Conservation (phyloP, 164 flowering plant species). For the Nymphaea thermarum region DNA sequence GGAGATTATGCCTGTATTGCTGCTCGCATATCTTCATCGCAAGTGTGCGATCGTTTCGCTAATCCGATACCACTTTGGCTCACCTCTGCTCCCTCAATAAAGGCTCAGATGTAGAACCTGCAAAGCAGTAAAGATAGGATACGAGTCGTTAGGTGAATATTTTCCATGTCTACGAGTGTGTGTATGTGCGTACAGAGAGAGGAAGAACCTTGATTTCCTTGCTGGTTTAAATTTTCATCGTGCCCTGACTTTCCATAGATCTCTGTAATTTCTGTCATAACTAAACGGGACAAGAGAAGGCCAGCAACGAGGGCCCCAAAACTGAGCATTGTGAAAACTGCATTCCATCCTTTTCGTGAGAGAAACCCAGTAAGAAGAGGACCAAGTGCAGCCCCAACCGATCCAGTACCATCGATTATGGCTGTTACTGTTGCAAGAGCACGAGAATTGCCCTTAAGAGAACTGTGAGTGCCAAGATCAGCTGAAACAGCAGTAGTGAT, state of each 20-base stretch:
- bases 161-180: background rate
- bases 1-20: too few species aligned
- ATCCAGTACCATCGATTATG: conserved; percentile 94
- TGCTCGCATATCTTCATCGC: too few species aligned
- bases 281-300: conserved; percentile 50
- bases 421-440: conserved; percentile 95
- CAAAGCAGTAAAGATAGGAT: conserved; percentile 3
- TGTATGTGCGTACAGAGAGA: background rate
- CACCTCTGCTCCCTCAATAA: conserved; percentile 28
- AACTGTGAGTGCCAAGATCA: conserved; percentile 84
- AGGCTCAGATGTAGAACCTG: conserved; percentile 45
- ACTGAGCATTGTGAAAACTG: conserved; percentile 61
- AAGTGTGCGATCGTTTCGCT: too few species aligned
- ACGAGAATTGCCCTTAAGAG: conserved; percentile 67
- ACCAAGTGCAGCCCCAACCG: conserved; percentile 81
- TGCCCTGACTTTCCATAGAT: background rate
- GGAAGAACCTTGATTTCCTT: background rate
- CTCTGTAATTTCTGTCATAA: conserved; percentile 32
- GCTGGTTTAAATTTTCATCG: background rate
- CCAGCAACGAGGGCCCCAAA: conserved; percentile 59
- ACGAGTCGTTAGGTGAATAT: background rate
- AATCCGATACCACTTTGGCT: background rate
- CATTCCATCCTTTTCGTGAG: conserved; percentile 67
- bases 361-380: conserved; percentile 81
- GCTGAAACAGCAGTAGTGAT: conserved; percentile 96